Conservation (phyloP, 2,329 filamentous ascomycete genomes). For the Paracoccidioides brasiliensis region DNA sequence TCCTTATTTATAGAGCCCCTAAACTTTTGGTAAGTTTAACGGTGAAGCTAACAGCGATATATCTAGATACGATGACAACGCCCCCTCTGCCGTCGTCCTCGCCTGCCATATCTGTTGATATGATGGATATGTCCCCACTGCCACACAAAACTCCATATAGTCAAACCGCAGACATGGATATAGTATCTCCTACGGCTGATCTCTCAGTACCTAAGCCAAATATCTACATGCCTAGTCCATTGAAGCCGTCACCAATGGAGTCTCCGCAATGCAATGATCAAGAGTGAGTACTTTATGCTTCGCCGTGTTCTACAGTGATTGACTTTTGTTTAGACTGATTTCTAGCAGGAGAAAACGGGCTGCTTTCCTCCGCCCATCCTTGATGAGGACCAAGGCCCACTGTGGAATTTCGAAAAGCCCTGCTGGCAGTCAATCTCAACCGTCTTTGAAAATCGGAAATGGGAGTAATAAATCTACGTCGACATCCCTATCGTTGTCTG, state of each 20-base stretch:
- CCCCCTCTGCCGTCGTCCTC: slow-evolving; percentile 77
- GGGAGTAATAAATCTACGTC: slow-evolving; percentile 40
- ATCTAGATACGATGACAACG: slow-evolving; percentile 62
- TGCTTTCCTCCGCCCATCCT: slow-evolving; percentile 57
- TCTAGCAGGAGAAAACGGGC: slow-evolving; percentile 49
- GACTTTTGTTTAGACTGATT: neutral
- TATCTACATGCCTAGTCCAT: slow-evolving; percentile 27
- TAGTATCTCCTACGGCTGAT: slow-evolving; percentile 60
- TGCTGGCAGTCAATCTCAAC: slow-evolving; percentile 51
- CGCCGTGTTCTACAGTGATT: slow-evolving; percentile 1
- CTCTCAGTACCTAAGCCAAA: slow-evolving; percentile 33
- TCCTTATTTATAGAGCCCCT: neutral
- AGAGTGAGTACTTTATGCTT: slow-evolving; percentile 25
- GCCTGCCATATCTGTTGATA: slow-evolving; percentile 56
- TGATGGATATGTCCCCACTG: slow-evolving; percentile 88
- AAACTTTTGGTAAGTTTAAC: neutral
- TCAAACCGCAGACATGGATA: slow-evolving; percentile 45
- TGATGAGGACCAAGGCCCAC: slow-evolving; percentile 61
- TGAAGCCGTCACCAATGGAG: slow-evolving; percentile 28
- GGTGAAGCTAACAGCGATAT: slow-evolving; percentile 22
- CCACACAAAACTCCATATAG: slow-evolving; percentile 69
- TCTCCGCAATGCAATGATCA: slow-evolving; percentile 15
- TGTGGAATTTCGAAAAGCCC: slow-evolving; percentile 49
- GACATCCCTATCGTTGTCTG: slow-evolving; percentile 56
- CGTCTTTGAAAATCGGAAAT: slow-evolving; percentile 59